These are phyloP conservation scores for Rhizoclosmatium globosum DNA, from an alignment of 192 early-diverging fungal species.

Conservation along the genomic window DNA sequence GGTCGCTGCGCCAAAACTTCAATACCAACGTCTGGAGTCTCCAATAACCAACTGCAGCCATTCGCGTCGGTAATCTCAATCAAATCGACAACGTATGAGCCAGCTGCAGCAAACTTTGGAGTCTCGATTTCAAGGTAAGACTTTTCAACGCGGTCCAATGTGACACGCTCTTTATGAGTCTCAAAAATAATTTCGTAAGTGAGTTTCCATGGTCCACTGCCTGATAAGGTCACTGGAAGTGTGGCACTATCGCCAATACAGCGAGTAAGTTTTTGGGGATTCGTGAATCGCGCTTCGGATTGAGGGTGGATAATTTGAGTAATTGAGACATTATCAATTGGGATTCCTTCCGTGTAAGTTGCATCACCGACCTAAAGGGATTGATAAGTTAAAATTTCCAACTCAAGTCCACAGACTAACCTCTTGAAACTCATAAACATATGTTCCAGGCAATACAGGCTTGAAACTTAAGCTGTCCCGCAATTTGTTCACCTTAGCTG, in stretches of 20 bases:
- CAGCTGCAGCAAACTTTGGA: constrained; percentile 38
- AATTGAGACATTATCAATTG: constrained; percentile 36
- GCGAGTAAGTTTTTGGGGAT: constrained; percentile 24
- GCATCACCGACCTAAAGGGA: constrained; percentile 51
- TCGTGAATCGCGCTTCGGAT: constrained; percentile 46
- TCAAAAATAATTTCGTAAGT: constrained; percentile 54
- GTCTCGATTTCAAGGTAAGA: constrained; percentile 17
- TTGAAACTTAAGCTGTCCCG: constrained; percentile 31
- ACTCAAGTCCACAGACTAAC: constrained; percentile 29
- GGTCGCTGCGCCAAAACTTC: constrained; percentile 55
- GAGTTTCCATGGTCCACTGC: constrained; percentile 56
- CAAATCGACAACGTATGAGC: constrained; percentile 54
- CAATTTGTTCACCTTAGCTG: constrained; percentile 9
- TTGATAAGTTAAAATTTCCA: neutral
- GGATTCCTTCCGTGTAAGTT: constrained; percentile 52
- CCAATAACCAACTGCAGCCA: constrained; percentile 51
- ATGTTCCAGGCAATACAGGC: constrained; percentile 45
- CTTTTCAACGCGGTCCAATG: neutral
- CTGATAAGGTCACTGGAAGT: constrained; percentile 39
- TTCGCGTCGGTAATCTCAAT: constrained; percentile 58
- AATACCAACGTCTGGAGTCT: constrained; percentile 43
- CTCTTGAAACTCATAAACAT: constrained; percentile 49
- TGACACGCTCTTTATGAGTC: constrained; percentile 31
- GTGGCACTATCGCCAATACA: constrained; percentile 51
- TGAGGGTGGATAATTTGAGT: constrained; percentile 61